Evolutionary conservation across 495 filamentous ascomycete species (phyloP), one percentile per base, ranked within the genome.

Genomic region (Aspergillus mulundensis): DNA sequence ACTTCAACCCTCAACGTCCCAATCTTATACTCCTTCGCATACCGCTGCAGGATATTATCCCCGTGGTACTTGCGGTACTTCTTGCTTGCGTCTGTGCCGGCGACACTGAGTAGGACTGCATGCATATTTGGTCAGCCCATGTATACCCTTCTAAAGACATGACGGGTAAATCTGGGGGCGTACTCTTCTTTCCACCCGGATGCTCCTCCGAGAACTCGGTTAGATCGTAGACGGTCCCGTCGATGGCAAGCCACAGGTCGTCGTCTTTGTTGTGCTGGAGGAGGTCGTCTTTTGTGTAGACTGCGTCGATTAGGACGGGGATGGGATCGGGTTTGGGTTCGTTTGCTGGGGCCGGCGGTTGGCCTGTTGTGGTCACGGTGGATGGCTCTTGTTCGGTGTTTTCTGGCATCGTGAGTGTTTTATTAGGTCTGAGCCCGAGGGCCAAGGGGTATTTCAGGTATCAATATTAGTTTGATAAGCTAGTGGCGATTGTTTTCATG

Each of bases 11-110:
- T n/a, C 28, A 58, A 12, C 3, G 32, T 48, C 11, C 56, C 50
- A 21, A 58, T 53, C 10, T 38, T 43, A 18, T 38, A 28, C 0
- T 21, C 18, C 5, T 20, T 34, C 12, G 49, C 56, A 23, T 58
- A 58, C 18, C 30, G 12, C 15, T 38, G 21, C 16, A 58, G 40
- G 11, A 47, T 34, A 30, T 48, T 47, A 6, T 53, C 49, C 1
- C 56, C 49, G 43, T 58, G 56, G 10, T 58, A 48, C 32, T 58
- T 58, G 42, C 42, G 56, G 42, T 53, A 58, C 34, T 58, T 53
- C 19, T 53, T 58, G 32, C 41, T 40, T n/a, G 56, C 56, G 20
- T 58, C 56, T 39, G 56, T 53, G 30, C 56, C 56, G 1, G 56
- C 49, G 10, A 52, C 49, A 12, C 40, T 19, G 19, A 53, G 24